Conservation (phyloP, 306 rosid genomes). For the Lathyrus tuberosus region DNA sequence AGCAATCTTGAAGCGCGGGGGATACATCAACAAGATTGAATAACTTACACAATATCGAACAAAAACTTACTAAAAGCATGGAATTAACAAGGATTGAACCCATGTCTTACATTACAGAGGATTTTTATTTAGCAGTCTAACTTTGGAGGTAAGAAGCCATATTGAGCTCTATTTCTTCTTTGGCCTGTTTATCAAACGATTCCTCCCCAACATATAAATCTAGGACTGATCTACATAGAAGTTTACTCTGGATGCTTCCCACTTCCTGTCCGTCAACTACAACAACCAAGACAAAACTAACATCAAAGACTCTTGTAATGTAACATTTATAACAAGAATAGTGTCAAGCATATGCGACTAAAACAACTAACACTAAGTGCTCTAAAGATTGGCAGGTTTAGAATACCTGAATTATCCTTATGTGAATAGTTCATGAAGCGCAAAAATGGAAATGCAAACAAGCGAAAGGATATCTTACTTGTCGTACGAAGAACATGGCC, state of each 20-base stretch:
- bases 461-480: conserved; percentile 59
- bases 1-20: conserved; percentile 14
- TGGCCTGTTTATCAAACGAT: conserved; percentile 84
- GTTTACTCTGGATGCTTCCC: conserved; percentile 86
- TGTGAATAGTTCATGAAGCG: conserved; percentile 23
- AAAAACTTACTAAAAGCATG: conserved; percentile 14
- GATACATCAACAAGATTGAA: conserved; percentile 20
- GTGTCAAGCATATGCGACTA: not conserved
- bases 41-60: conserved; percentile 3
- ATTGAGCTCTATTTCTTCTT: conserved; percentile 71
- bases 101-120: not conserved
- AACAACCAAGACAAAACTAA: conserved; percentile 27
- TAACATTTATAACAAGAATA: not conserved
- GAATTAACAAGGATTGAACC: conserved; percentile 20
- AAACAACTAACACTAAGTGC: not conserved
- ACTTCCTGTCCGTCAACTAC: conserved; percentile 93
- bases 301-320: conserved; percentile 19
- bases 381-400: not conserved
- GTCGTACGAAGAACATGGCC: conserved; percentile 78
- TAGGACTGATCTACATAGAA: conserved; percentile 71
- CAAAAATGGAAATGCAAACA: conserved; percentile 21
- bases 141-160: conserved; percentile 57
- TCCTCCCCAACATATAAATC: conserved; percentile 93
- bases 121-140: conserved; percentile 36
- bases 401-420: conserved; percentile 25